phyloP scores from a whole-genome alignment of 345 rosid genomes.

The Eucalyptus polyanthemos region DNA sequence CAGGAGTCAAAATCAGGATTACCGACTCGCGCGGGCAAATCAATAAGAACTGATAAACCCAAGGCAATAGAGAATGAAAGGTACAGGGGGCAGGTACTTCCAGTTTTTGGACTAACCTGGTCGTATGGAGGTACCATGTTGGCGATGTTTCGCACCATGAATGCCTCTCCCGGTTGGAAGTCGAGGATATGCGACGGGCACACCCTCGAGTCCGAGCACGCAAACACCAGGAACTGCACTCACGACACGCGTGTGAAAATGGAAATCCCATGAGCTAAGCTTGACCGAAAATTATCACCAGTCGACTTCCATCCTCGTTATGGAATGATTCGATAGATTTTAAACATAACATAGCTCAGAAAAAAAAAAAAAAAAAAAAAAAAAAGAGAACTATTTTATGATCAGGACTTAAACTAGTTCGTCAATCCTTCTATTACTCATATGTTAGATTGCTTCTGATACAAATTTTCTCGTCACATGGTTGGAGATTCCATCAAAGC shows the following conservation, averaged over 20 bases:
- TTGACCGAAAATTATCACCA: too few relatives aligned
- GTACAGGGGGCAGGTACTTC: neutral
- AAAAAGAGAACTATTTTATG: neutral
- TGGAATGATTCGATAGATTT: neutral
- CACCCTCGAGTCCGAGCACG: conserved; percentile 96
- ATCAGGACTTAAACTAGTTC: neutral
- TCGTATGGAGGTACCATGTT: conserved; percentile 88
- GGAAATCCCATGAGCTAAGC: neutral
- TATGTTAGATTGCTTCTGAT: neutral
- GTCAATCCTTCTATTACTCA: neutral
- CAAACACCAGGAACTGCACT: conserved; percentile 85
- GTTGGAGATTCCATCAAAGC: neutral
- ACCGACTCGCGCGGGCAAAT: neutral
- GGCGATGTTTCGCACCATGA: conserved; percentile 93
- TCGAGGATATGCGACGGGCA: conserved; percentile 86
- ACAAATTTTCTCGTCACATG: neutral
- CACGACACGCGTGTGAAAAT: neutral
- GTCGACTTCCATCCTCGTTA: neutral
- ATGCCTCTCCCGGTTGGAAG: conserved; percentile 97
- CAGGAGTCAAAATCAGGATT: neutral
- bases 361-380: neutral
- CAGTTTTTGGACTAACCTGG: conserved; percentile 20
- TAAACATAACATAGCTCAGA: neutral
- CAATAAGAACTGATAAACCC: neutral
- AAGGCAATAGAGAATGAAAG: neutral